These are phyloP conservation scores for Saccharum officinarum DNA, from an alignment of 176 grass and related monocot species.

Conservation along the genomic window DNA sequence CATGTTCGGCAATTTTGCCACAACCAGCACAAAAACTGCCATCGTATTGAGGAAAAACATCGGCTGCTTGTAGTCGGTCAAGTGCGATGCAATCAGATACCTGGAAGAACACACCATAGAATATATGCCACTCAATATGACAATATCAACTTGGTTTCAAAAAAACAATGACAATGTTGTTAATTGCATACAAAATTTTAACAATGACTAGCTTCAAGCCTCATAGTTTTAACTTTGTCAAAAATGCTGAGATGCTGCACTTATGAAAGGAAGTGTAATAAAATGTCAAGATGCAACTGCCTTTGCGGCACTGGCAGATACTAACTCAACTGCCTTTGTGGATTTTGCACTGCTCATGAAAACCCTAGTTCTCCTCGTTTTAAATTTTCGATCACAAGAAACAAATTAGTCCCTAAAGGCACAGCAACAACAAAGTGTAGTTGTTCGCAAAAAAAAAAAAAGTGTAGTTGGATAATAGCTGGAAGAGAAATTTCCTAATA, in stretches of 20 bases:
- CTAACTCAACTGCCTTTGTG: not conserved
- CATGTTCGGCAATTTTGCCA: slow-evolving; percentile 79
- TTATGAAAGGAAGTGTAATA: no score
- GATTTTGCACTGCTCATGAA: not conserved
- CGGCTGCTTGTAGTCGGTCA: slow-evolving; percentile 76
- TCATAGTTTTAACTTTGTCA: not conserved
- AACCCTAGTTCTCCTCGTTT: not conserved
- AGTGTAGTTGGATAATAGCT: not conserved
- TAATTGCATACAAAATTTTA: not conserved
- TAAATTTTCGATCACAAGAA: not conserved
- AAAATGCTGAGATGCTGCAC: not conserved
- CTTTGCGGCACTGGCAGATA: not conserved
- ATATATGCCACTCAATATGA: not conserved
- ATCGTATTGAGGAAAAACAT: slow-evolving; percentile 78
- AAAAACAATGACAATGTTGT: not conserved
- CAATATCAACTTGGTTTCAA: not conserved
- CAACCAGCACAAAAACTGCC: slow-evolving; percentile 60
- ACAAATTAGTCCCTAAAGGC: not conserved
- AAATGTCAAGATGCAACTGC: no score
- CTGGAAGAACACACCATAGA: slow-evolving; percentile 32
- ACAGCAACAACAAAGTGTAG: not conserved
- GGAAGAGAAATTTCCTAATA: not conserved
- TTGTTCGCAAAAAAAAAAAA: no score
- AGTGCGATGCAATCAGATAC: slow-evolving; percentile 79
- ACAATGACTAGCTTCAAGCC: not conserved